A percentile compares a stretch with the other conserved stretches of the same genome.
phyloP scores from a whole-genome alignment of 352 stramenopile species.

The Phytophthora pseudosyringae region DNA sequence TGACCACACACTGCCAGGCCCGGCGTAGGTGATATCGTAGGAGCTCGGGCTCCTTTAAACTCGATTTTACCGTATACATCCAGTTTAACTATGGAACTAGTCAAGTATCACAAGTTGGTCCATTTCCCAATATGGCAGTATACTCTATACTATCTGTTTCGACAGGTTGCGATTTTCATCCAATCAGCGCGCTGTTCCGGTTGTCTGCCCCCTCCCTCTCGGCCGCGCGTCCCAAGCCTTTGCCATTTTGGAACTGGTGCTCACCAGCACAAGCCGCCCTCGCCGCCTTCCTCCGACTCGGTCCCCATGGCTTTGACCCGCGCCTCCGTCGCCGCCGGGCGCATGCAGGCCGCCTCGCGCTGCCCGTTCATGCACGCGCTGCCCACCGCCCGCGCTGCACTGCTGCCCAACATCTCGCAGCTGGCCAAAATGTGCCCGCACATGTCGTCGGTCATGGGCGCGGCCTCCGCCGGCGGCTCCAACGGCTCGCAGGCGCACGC shows the following conservation, averaged over 20 bases:
- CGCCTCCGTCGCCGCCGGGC: constrained; percentile 67
- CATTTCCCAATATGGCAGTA: no score
- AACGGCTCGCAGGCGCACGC: constrained; percentile 67
- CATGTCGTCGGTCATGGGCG: constrained; percentile 85
- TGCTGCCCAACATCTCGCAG: constrained; percentile 88
- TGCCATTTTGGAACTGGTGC: constrained; percentile 51
- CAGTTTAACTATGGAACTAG: no score
- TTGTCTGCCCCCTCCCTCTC: neutral
- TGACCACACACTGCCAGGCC: constrained; percentile 7
- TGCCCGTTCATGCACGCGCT: constrained; percentile 89
- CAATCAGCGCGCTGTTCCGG: constrained; percentile 3
- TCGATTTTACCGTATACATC: neutral
- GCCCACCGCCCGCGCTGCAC: constrained; percentile 67
- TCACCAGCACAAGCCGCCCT: constrained; percentile 27
- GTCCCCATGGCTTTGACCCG: constrained; percentile 68
- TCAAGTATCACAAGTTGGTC: no score
- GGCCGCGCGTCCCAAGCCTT: neutral
- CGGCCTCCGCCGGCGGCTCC: constrained; percentile 48
- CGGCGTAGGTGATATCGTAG: neutral
- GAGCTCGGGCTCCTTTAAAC: neutral
- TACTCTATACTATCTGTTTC: no score
- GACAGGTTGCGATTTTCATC: neutral
- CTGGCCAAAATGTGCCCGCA: constrained; percentile 87
- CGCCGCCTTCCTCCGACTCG: neutral
- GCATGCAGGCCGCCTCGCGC: constrained; percentile 75